Base-by-base conservation (phyloP, 140 eudicot species). In the Anethum foeniculum region DNA sequence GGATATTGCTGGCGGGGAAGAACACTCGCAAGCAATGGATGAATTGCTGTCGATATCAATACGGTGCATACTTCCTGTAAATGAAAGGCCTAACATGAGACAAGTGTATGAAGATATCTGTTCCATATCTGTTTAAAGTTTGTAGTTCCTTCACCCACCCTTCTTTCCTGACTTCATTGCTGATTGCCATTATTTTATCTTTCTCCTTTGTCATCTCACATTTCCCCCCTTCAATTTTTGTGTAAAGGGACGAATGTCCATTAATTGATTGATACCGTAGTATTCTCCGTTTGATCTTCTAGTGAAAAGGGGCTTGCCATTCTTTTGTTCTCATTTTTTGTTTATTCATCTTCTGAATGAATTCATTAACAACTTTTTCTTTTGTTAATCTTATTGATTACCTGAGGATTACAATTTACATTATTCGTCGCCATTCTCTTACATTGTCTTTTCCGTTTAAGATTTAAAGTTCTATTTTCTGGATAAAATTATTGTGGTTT, bases 11-110 rank as follows among this genome's bases (percentile, higher is more conserved):
- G 92, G 93, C 0, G 92, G 93, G 23, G 99, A 92, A 48, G 90
- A 90, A 60, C 89, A 88, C 36, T 83, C 87, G 77, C 93, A 80
- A 84, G 97, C 88, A 9, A 95, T 95, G 99, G 93, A 95, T 46
- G 98, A 95, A 6, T 68, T 93, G 89, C 97, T 95, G n/a, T 97
- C 89, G 6, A 89, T 95, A 19, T 95, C 99, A 39, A 82, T 95
- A 16, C 80, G 93, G 86, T 95, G 99, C 83, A 93, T 95, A 83
- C 93, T 93, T 64, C 96, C 97, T 49, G 87, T 89, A 85, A 93
- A 92, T 76, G 96, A 93, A 86, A 88, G 99, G 89, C 99, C 99
- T 60, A 87, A 86, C 79, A 91, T 93, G 80, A 86, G 96, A 85
- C 99, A 95, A 77, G 88, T 95, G 74, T 86, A 85, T 85, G 97